Evolutionary conservation across 768 basidiomycete species (phyloP).

Genomic region (Auriscalpium vulgare): DNA sequence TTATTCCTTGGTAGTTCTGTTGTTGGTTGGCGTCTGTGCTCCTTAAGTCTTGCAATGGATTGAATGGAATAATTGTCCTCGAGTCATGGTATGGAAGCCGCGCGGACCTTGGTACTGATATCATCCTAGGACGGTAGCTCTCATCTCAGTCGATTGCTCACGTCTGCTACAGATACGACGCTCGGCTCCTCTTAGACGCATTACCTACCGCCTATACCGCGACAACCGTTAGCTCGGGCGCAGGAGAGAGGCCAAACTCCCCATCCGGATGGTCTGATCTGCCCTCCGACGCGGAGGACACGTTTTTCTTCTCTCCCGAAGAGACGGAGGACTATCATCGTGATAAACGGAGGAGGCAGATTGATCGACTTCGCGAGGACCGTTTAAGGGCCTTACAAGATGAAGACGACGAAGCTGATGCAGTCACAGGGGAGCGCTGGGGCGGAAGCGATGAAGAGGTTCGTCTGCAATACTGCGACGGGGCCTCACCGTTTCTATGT

Average conservation of each 20-base stretch:
- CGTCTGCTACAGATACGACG: constrained; percentile 57
- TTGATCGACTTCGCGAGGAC: constrained; percentile 54
- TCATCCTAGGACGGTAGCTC: too few species aligned
- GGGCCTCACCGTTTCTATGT: not conserved
- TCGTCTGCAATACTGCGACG: constrained; percentile 3
- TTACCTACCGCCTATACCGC: constrained; percentile 23
- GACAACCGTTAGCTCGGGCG: not conserved
- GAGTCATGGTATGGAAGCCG: too few species aligned
- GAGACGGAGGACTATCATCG: constrained; percentile 61
- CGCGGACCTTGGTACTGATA: too few species aligned
- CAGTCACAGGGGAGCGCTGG: constrained; percentile 43
- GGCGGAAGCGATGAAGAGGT: constrained; percentile 70
- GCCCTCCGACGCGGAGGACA: constrained; percentile 80
- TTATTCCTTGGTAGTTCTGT: constrained; percentile 12
- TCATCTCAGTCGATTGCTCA: not conserved
- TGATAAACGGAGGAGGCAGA: constrained; percentile 55
- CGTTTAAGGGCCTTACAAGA: constrained; percentile 53
- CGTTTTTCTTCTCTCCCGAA: constrained; percentile 64
- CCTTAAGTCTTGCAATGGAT: too few species aligned
- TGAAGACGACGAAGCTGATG: constrained; percentile 15
- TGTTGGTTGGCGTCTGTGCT: too few species aligned
- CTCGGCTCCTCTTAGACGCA: constrained; percentile 62
- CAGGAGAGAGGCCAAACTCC: constrained; percentile 25
- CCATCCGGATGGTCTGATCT: constrained; percentile 76
- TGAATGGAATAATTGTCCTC: too few species aligned